Conservation (phyloP, 2,329 filamentous ascomycete genomes). For the Colletotrichum sojae region DNA sequence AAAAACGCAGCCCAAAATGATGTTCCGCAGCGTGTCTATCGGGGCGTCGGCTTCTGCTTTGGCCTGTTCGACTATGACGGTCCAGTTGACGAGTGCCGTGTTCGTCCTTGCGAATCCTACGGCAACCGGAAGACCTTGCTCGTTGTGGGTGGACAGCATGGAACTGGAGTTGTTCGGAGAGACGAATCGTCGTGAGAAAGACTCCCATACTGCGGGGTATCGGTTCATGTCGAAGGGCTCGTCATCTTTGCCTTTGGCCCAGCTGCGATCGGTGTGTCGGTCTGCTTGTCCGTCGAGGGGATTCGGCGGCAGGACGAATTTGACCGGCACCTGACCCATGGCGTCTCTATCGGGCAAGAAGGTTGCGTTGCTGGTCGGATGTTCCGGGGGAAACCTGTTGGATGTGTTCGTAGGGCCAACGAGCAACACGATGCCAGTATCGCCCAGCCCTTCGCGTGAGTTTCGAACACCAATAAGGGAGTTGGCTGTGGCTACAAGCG, state of each 20-base stretch:
- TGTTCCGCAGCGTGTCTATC: constrained; percentile 81
- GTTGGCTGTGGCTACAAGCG: constrained; percentile 78
- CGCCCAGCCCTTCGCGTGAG: constrained; percentile 78
- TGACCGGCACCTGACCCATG: constrained; percentile 63
- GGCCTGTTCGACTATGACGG: constrained; percentile 83
- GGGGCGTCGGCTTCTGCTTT: constrained; percentile 82
- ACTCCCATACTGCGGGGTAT: constrained; percentile 75
- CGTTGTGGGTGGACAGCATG: constrained; percentile 78
- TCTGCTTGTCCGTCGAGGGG: constrained; percentile 55
- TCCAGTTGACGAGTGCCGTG: constrained; percentile 82
- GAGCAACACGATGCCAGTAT: constrained; percentile 78
- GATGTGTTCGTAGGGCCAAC: constrained; percentile 76
- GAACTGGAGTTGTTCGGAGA: constrained; percentile 78
- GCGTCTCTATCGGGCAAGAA: constrained; percentile 54
- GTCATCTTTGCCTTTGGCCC: constrained; percentile 57
- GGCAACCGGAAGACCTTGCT: constrained; percentile 77
- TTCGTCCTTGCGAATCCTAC: constrained; percentile 84
- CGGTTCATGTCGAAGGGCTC: constrained; percentile 69
- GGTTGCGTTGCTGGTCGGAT: constrained; percentile 62
- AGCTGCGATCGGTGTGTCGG: constrained; percentile 63
- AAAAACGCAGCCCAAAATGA: constrained; percentile 88
- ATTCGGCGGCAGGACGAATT: constrained; percentile 73
- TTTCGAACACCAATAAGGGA: constrained; percentile 74
- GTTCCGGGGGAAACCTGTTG: constrained; percentile 71
- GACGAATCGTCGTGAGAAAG: constrained; percentile 67